Base-by-base conservation (phyloP, 73 alveolate species). In the Paramecium primaurelia region DNA sequence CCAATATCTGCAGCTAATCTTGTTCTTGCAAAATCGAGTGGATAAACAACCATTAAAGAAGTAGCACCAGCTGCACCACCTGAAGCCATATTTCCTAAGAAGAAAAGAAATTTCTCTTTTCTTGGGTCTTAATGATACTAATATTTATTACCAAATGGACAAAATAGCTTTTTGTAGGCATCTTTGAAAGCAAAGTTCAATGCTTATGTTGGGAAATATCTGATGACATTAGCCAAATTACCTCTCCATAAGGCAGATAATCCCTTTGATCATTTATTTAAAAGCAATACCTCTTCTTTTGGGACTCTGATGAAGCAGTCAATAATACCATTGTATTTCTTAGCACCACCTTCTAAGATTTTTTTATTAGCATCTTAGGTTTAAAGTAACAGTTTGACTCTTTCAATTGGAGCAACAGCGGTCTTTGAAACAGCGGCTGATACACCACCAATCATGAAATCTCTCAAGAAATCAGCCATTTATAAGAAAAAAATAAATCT, bases 61-160 rank as follows among this genome's bases (percentile, higher is more conserved):
- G 93, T 73, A 40, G 94, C 86, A 37, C 99, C 99, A 12, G 99
- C 98, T 25, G 92, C 54, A n/a, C 97, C 96, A 45, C 99, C 99
- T 58, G 97, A 32, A 25, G 93, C 51, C 12, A 96, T 9, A 60
- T 94, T 94, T 8, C 92, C 93, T 20, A 86, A 18, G 71, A 96
- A 92, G 60, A 32, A 92, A 18, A 11, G 44, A 4, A 77, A 22
- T n/a, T 40, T 10, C n/a, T 77, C 90, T 40, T n/a, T 36, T 12
- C 26, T 77, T 36, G 71, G 88, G 30, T 32, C 64, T 18, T 6
- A 75, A 26, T 5, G 77, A 93, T 14, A 37, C 47, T 88, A 69
- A 93, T 92, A 47, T 93, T 7, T 2, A 18, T 58, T 49, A n/a
- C 60, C 25, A 49, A 49, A 49, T 20, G 25, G 73, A 58, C 34